Base-by-base conservation (phyloP, 495 filamentous ascomycete species). In the Halenospora varia region DNA sequence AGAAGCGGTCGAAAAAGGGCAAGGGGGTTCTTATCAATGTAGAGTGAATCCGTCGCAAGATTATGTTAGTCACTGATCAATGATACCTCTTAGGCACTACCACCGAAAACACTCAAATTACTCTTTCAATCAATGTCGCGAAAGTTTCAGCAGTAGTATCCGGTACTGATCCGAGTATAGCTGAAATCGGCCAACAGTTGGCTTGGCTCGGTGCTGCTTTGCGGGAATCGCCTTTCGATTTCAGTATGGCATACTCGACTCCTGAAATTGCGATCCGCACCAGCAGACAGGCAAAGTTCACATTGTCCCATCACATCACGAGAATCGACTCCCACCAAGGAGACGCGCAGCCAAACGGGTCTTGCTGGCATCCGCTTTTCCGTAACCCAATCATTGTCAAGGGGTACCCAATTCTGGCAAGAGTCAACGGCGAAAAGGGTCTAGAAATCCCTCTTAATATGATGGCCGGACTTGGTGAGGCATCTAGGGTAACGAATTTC, bases 351-450 rank as follows among this genome's bases (percentile, higher is more conserved):
- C n/a, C 29, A 35, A 41, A 62, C 47, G 73, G 73, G 0, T 52
- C 69, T 22, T 75, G 73, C 56, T 75, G 73, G 71, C 67, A 69
- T 17, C 39, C 53, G 3, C 42, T 75, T 23, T 71, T 74, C 56
- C 19, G 56, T 25, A 70, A 68, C 26, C 71, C 70, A 45, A 62
- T 74, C 0, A 45, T 74, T 17, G 71, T 71, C 0, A 55, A 50
- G 26, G 71, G 71, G 2, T 75, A 62, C 53, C 73, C 71, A 1
- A 71, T 72, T 10, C 51, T 22, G 10, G 18, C 46, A 13, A 59
- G 62, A 40, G 19, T 17, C 10, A 44, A 62, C 2, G 1, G 15
- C 8, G 35, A 48, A 20, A 22, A 42, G 13, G 69, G 70, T 0
- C 47, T 73, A 4, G 70, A 73, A 29, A 45, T 55, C n/a, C 35